These are phyloP conservation scores for Tulasnella sp. DNA, from an alignment of 768 basidiomycete genomes.

Conservation along the genomic window DNA sequence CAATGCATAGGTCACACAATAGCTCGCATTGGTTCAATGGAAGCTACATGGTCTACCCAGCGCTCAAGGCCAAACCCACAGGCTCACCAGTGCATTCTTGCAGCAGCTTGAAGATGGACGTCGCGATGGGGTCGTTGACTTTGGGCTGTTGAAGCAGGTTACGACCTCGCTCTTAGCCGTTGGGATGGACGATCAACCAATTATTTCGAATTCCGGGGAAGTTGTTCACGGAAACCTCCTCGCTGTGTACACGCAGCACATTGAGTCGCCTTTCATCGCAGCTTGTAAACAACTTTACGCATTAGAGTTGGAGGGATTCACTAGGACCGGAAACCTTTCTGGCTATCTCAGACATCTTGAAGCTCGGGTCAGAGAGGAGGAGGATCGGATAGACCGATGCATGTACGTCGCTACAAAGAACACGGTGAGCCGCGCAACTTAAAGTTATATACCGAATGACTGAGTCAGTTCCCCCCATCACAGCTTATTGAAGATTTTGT, in stretches of 20 bases:
- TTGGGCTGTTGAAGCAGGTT: slow-evolving; percentile 84
- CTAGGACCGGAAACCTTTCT: slow-evolving; percentile 75
- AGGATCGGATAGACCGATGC: slow-evolving; percentile 89
- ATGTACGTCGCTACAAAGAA: slow-evolving; percentile 91
- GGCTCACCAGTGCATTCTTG: slow-evolving; percentile 78
- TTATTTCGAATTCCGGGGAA: slow-evolving; percentile 23
- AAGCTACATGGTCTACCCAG: slow-evolving; percentile 79
- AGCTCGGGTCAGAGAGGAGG: slow-evolving; percentile 83
- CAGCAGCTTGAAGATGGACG: slow-evolving; percentile 86
- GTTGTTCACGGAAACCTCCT: slow-evolving; percentile 88
- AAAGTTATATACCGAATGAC: no score
- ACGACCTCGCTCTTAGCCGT: slow-evolving; percentile 90
- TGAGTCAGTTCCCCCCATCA: background rate
- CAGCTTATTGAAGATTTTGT: slow-evolving; percentile 27
- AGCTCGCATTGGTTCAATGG: slow-evolving; percentile 97
- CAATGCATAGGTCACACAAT: background rate
- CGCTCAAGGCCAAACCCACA: slow-evolving; percentile 69
- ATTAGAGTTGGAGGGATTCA: slow-evolving; percentile 81
- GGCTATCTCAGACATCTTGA: slow-evolving; percentile 95
- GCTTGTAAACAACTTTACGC: slow-evolving; percentile 88
- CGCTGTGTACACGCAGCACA: slow-evolving; percentile 84
- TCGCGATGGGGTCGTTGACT: slow-evolving; percentile 88
- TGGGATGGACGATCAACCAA: slow-evolving; percentile 61
- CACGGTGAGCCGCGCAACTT: no score
- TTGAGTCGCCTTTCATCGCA: slow-evolving; percentile 79